phyloP scores from a whole-genome alignment of 176 grass and related monocot genomes.

The Triticum monococcum region DNA sequence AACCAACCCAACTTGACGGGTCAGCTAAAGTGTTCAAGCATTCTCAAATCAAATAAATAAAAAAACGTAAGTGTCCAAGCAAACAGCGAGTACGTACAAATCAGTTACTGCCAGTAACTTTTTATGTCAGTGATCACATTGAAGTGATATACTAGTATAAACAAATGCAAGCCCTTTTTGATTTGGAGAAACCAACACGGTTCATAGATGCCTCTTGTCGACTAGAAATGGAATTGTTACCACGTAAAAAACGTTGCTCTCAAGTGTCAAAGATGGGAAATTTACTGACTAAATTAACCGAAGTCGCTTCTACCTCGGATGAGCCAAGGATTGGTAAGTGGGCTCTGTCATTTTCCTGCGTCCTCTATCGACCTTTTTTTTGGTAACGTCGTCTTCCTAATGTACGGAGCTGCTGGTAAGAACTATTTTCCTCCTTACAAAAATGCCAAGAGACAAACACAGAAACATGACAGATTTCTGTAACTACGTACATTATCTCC shows the following conservation, averaged over 20 bases:
- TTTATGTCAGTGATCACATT: not conserved
- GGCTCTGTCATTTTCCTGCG: not conserved
- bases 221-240: not conserved
- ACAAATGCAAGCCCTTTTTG: not conserved
- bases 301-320: not conserved
- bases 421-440: no score
- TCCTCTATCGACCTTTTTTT: not conserved
- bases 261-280: not conserved
- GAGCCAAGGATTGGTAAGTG: not conserved
- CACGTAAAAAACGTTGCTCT: slow-evolving; percentile 16
- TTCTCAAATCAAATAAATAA: no score
- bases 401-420: no score
- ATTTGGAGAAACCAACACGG: not conserved
- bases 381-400: not conserved
- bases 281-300: not conserved
- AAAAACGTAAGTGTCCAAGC: not conserved
- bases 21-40: not conserved
- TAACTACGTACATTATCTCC: no score
- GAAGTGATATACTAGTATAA: no score
- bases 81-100: not conserved
- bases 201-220: not conserved
- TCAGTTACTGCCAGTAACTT: not conserved
- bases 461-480: no score
- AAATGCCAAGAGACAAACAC: no score
- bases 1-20: not conserved